phyloP scores from a whole-genome alignment of 495 filamentous ascomycete genomes.

The Neurospora africana region DNA sequence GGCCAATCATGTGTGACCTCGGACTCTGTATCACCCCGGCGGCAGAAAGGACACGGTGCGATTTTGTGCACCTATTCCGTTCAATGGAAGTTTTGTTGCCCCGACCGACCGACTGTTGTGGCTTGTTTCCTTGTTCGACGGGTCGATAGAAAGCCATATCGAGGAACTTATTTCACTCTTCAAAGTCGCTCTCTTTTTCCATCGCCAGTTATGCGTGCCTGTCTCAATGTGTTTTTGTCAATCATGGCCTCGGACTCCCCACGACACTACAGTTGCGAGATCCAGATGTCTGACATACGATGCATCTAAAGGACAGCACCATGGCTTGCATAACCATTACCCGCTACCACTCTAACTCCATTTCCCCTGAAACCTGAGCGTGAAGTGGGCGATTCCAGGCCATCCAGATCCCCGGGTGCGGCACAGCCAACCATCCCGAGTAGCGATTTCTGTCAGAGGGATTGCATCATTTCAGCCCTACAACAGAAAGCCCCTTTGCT shows the following conservation, averaged over 20 bases:
- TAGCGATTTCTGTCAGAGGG: not conserved
- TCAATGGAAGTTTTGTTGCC: not conserved
- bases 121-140: not conserved
- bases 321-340: not conserved
- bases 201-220: not conserved
- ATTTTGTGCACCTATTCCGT: not conserved
- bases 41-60: not conserved
- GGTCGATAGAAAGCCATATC: not conserved
- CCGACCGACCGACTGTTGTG: not conserved
- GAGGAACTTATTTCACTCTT: not conserved
- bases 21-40: not conserved
- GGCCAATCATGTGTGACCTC: not conserved
- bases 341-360: not conserved
- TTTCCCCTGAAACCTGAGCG: not conserved
- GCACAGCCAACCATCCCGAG: not conserved
- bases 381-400: not conserved
- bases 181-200: not conserved
- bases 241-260: not conserved
- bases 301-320: not conserved
- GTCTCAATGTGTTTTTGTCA: not conserved
- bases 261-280: not conserved
- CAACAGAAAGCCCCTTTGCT: not conserved
- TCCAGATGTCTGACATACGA: not conserved
- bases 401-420: not conserved
- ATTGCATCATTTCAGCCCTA: constrained; percentile 3